Percentiles rank a stretch among this genome's conserved stretches.
phyloP scores from a whole-genome alignment of 2,329 filamentous ascomycete species.

The Dendrostoma leiphaemia region DNA sequence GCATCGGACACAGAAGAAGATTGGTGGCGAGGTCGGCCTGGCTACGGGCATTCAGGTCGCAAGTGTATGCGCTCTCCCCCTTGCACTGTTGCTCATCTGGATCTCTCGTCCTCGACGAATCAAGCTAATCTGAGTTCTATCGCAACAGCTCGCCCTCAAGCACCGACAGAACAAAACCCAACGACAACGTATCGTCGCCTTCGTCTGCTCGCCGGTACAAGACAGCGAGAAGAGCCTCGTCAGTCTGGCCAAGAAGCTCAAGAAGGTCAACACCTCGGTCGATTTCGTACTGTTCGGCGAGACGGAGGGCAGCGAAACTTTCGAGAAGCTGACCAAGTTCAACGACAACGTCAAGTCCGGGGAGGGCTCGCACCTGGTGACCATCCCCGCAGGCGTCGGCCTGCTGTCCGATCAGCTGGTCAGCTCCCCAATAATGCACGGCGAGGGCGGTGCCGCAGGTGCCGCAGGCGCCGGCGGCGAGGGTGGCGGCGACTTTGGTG shows the following conservation, averaged over 20 bases:
- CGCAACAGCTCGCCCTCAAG: constrained; percentile 80
- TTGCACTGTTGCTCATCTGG: too few relatives aligned
- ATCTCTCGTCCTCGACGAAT: background rate
- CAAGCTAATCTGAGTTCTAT: background rate
- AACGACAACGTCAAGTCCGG: constrained; percentile 88
- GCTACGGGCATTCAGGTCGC: constrained; percentile 95
- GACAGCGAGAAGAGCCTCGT: constrained; percentile 88
- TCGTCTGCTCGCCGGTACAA: constrained; percentile 87
- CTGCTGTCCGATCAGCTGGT: constrained; percentile 91
- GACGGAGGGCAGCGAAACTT: constrained; percentile 80
- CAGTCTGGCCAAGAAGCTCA: constrained; percentile 95
- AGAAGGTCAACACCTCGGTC: constrained; percentile 92
- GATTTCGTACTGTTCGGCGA: constrained; percentile 96
- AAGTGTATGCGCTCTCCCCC: constrained; percentile 59
- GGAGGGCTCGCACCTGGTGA: constrained; percentile 87
- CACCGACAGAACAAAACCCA: constrained; percentile 98
- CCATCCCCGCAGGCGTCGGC: constrained; percentile 87
- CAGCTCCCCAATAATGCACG: constrained; percentile 83
- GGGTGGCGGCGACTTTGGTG: constrained; percentile 64
- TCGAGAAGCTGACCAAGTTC: constrained; percentile 91
- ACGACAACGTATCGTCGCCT: constrained; percentile 93
- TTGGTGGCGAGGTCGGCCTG: constrained; percentile 82
- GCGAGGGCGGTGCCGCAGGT: constrained; percentile 69
- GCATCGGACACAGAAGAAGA: constrained; percentile 86
- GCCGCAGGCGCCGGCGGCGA: constrained; percentile 57